Conservation (phyloP, 2,329 filamentous ascomycete species). For the Penicillium thymicola region DNA sequence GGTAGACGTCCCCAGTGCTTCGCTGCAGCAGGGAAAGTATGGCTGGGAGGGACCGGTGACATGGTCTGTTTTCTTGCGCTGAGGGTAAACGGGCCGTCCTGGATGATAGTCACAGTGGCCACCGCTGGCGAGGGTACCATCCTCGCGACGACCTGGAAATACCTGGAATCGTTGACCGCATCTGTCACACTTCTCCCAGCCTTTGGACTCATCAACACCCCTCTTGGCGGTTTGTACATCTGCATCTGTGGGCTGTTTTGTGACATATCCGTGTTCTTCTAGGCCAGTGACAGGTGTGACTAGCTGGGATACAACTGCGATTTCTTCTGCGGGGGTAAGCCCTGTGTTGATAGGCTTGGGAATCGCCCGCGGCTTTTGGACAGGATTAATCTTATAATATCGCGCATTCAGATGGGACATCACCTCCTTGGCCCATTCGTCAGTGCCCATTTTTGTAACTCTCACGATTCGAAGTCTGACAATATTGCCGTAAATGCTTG, state of each 20-base stretch:
- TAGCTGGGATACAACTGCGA: conserved; percentile 60
- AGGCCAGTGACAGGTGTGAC: conserved; percentile 63
- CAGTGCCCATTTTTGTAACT: conserved; percentile 70
- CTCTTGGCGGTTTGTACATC: conserved; percentile 65
- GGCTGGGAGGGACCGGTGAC: conserved; percentile 58
- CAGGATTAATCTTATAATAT: conserved; percentile 34
- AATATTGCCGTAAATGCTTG: conserved; percentile 73
- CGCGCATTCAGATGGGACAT: conserved; percentile 43
- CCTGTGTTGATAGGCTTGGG: conserved; percentile 64
- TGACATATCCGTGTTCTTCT: conserved; percentile 72
- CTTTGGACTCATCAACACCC: conserved; percentile 64
- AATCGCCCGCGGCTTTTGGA: conserved; percentile 32
- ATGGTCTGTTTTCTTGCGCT: conserved; percentile 51
- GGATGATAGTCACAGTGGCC: conserved; percentile 80
- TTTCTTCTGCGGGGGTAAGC: conserved; percentile 65
- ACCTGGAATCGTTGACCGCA: conserved; percentile 86
- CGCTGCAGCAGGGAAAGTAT: conserved; percentile 74
- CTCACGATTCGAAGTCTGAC: conserved; percentile 76
- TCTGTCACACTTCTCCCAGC: conserved; percentile 86
- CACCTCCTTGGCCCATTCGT: conserved; percentile 67
- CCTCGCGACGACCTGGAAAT: conserved; percentile 76
- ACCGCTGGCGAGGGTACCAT: conserved; percentile 72
- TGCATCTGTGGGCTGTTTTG: conserved; percentile 59
- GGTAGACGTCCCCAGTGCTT: conserved; percentile 65
- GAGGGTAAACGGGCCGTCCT: conserved; percentile 63